Evolutionary conservation across 177 flowering plant genomes (phyloP).

Genomic region (Vitis hybrid): DNA sequence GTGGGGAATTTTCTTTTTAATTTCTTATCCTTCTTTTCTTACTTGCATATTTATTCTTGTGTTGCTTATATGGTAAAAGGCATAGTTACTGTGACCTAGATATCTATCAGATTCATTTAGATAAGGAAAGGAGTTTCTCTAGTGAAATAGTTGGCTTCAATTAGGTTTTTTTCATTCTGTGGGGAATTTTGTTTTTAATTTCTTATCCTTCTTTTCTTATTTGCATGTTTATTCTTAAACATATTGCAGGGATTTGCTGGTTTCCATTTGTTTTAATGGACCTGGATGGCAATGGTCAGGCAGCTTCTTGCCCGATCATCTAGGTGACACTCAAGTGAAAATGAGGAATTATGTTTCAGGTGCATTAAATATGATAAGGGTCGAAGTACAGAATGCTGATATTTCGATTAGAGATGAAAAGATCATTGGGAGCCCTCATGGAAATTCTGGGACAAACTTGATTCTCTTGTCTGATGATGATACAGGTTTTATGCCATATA

Average conservation of each 20-base stretch:
- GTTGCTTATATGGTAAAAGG: no score
- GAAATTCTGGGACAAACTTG: constrained; percentile 84
- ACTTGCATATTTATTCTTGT: neutral
- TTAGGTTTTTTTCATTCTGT: neutral
- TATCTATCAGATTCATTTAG: no score
- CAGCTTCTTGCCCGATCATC: constrained; percentile 83
- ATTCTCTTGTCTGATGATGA: constrained; percentile 90
- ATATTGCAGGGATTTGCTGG: constrained; percentile 71
- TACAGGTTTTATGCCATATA: constrained; percentile 92
- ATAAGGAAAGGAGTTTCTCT: no score
- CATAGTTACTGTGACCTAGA: no score
- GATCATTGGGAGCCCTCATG: constrained; percentile 64
- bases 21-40: neutral
- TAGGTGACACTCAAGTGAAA: constrained; percentile 93
- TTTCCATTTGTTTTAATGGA: constrained; percentile 79
- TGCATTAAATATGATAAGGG: constrained; percentile 61
- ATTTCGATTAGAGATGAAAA: constrained; percentile 64
- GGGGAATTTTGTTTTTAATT: neutral
- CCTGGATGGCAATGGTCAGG: constrained; percentile 99
- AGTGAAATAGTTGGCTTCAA: no score
- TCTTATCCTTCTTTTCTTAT: neutral
- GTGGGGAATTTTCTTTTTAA: neutral
- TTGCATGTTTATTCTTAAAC: neutral
- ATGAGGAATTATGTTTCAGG: constrained; percentile 73
- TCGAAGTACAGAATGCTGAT: constrained; percentile 94